phyloP scores from a whole-genome alignment of 306 rosid genomes.

The Sechiopsis laciniata region DNA sequence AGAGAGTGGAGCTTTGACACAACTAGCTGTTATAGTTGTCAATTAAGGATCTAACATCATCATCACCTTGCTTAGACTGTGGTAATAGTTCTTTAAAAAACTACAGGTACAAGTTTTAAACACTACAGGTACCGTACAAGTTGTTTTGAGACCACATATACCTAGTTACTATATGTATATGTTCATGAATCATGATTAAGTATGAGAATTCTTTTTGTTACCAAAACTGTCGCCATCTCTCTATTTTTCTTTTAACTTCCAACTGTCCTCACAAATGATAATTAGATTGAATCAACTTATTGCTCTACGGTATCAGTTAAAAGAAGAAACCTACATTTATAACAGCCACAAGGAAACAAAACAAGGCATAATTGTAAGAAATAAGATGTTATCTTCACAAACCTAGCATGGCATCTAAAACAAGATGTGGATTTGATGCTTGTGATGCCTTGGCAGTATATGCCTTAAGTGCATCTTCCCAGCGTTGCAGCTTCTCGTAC shows the following conservation, averaged over 20 bases:
- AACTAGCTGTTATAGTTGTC: too few species aligned
- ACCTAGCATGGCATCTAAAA: conserved; percentile 65
- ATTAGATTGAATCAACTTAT: conserved; percentile 1
- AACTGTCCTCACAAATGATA: not conserved
- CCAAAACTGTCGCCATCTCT: not conserved
- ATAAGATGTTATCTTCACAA: conserved; percentile 18
- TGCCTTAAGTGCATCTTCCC: conserved; percentile 99
- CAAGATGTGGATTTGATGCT: conserved; percentile 60
- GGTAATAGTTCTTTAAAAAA: too few species aligned
- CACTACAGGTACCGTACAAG: too few species aligned
- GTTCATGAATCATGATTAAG: not conserved
- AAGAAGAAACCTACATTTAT: not conserved
- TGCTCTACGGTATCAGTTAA: not conserved
- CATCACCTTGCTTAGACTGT: too few species aligned
- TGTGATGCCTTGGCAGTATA: conserved; percentile 81
- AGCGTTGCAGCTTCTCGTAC: conserved; percentile 97
- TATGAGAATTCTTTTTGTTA: not conserved
- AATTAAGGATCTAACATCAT: too few species aligned
- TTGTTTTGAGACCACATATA: too few species aligned
- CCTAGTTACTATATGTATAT: not conserved
- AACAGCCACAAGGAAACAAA: conserved; percentile 7
- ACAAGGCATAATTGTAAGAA: conserved; percentile 13
- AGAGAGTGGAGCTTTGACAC: too few species aligned
- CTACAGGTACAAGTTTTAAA: too few species aligned
- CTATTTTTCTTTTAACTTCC: too few species aligned